Conservation (phyloP, 257 asterid genomes). For the Jacaranda mimosifolia region DNA sequence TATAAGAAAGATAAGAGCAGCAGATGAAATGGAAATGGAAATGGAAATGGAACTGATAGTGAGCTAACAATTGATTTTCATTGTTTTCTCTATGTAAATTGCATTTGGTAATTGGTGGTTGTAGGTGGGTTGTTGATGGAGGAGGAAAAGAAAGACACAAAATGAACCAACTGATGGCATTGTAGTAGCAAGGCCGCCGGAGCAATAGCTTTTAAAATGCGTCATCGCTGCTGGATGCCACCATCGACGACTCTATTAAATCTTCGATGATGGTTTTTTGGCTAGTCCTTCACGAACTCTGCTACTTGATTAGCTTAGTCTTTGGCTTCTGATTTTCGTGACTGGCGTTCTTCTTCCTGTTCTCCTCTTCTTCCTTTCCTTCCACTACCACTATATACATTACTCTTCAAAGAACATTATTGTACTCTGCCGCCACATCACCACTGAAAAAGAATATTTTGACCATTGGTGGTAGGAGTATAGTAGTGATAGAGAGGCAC, state of each 20-base stretch:
- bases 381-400: constrained; percentile 45
- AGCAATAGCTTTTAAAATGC: constrained; percentile 58
- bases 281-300: constrained; percentile 59
- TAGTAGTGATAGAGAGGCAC: constrained; percentile 79
- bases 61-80: constrained; percentile 30
- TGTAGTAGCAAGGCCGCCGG: constrained; percentile 71
- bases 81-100: constrained; percentile 13
- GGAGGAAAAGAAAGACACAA: not conserved
- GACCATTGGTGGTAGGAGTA: constrained; percentile 34
- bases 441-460: constrained; percentile 37
- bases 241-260: constrained; percentile 53
- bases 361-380: constrained; percentile 43
- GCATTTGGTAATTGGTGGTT: not conserved
- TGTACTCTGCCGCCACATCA: constrained; percentile 26
- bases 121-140: constrained; percentile 5
- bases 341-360: constrained; percentile 58
- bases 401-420: constrained; percentile 1
- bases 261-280: constrained; percentile 67
- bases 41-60: constrained; percentile 6
- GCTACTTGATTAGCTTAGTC: constrained; percentile 69
- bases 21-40: constrained; percentile 15
- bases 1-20: not conserved
- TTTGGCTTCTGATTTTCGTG: constrained; percentile 81
- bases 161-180: constrained; percentile 63
- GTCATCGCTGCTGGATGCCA: constrained; percentile 51